Evolutionary conservation across 208 protist genomes (phyloP).

Genomic region (Crithidia expoeki): DNA sequence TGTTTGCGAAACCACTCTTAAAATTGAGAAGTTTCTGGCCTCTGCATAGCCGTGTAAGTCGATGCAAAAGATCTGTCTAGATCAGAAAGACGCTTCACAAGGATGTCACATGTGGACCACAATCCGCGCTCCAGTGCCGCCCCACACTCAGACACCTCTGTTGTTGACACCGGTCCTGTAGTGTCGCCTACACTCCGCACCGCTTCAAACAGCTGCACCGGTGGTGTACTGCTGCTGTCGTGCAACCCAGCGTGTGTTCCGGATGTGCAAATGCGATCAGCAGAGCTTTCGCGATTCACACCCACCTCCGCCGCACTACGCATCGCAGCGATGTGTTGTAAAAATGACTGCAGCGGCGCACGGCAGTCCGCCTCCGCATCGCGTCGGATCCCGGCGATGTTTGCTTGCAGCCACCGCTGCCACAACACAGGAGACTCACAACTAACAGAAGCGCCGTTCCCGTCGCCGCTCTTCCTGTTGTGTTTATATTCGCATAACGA

Average conservation of each 20-base stretch:
- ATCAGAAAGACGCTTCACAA: neutral
- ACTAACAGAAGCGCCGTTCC: neutral
- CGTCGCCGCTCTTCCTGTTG: neutral
- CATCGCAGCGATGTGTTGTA: neutral
- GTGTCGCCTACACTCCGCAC: neutral
- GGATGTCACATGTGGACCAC: slow-evolving; percentile 10
- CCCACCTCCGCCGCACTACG: neutral
- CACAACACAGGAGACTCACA: neutral
- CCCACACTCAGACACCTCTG: neutral
- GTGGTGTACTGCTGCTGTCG: neutral
- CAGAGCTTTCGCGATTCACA: neutral
- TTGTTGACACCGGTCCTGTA: neutral
- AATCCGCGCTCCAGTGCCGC: neutral
- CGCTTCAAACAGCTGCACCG: neutral
- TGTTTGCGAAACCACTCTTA: neutral
- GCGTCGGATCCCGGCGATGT: neutral
- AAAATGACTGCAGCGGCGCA: neutral
- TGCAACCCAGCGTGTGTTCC: neutral
- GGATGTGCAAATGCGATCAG: neutral
- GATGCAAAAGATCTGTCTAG: neutral
- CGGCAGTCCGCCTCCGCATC: neutral
- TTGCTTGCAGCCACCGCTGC: neutral
- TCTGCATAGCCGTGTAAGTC: neutral
- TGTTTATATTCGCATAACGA: neutral
- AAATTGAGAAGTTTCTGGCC: neutral